These are phyloP conservation scores for Cladobotryum mycophilum DNA, from an alignment of 2,329 filamentous ascomycete species.

Conservation along the genomic window DNA sequence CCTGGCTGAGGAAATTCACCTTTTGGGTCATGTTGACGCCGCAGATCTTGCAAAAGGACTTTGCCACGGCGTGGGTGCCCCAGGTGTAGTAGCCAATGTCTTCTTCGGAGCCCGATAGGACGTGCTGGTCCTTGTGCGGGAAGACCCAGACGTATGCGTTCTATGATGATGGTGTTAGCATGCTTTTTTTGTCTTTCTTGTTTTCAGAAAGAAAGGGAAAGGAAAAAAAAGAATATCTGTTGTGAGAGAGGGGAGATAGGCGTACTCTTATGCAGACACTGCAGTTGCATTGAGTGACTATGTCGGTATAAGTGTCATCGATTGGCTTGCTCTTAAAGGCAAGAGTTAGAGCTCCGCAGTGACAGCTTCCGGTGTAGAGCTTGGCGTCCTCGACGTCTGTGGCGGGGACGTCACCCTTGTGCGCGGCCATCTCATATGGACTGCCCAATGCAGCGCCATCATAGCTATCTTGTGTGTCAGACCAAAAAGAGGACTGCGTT, in stretches of 20 bases:
- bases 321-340: constrained; percentile 38
- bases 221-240: not conserved
- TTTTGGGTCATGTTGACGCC: constrained; percentile 33
- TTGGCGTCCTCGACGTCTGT: constrained; percentile 30
- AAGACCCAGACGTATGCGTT: constrained; percentile 31
- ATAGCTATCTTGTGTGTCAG: not conserved
- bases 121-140: constrained; percentile 32
- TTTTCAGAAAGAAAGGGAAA: not conserved
- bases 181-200: too few relatives aligned
- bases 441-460: not conserved
- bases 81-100: constrained; percentile 33
- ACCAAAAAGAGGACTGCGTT: too few relatives aligned
- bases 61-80: constrained; percentile 24
- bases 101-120: constrained; percentile 31
- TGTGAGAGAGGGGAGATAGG: too few relatives aligned
- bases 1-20: not conserved
- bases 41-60: constrained; percentile 24
- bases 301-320: constrained; percentile 27
- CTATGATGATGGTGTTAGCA: not conserved
- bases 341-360: constrained; percentile 43
- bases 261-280: constrained; percentile 40
- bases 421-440: constrained; percentile 29
- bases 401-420: constrained; percentile 35
- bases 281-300: constrained; percentile 43
- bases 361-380: constrained; percentile 44